phyloP scores from a whole-genome alignment of 495 filamentous ascomycete species.

The Durotheca rogersii region DNA sequence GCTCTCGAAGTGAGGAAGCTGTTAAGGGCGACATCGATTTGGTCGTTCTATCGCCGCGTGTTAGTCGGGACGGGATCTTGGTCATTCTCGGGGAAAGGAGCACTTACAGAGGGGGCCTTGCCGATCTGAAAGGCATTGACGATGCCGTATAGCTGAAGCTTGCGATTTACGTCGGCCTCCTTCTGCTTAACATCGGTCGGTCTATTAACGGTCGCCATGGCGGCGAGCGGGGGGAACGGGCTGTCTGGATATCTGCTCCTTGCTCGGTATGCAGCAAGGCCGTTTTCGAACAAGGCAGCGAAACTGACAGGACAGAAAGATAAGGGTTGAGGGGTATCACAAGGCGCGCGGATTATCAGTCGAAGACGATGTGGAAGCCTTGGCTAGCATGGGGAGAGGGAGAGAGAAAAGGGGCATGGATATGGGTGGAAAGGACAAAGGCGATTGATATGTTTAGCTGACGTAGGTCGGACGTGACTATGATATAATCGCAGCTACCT shows the following conservation, averaged over 20 bases:
- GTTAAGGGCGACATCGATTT: constrained; percentile 93
- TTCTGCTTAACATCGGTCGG: constrained; percentile 63
- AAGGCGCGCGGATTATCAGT: constrained; percentile 3
- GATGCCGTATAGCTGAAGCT: constrained; percentile 95
- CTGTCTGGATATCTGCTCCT: constrained; percentile 17
- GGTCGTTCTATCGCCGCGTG: constrained; percentile 67
- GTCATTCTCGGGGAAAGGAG: not conserved
- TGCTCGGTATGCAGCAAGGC: not conserved
- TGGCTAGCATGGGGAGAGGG: constrained; percentile 1
- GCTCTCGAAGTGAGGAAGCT: constrained; percentile 69
- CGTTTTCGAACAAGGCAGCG: constrained; percentile 2
- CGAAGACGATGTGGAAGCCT: constrained; percentile 1
- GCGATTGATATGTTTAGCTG: constrained; percentile 22
- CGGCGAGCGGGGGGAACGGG: not conserved
- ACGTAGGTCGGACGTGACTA: constrained; percentile 25
- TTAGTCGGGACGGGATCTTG: constrained; percentile 13
- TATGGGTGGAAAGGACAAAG: constrained; percentile 17
- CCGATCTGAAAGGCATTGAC: constrained; percentile 81
- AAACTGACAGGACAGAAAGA: too few species aligned
- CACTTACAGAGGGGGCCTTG: constrained; percentile 85
- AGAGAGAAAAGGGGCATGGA: constrained; percentile 1
- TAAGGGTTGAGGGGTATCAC: constrained; percentile 25
- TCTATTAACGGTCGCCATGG: constrained; percentile 58
- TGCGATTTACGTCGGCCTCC: constrained; percentile 77
- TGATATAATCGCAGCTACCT: constrained; percentile 28